Conservation (phyloP, 2,329 filamentous ascomycete species). For the Diaporthe aspalathi region DNA sequence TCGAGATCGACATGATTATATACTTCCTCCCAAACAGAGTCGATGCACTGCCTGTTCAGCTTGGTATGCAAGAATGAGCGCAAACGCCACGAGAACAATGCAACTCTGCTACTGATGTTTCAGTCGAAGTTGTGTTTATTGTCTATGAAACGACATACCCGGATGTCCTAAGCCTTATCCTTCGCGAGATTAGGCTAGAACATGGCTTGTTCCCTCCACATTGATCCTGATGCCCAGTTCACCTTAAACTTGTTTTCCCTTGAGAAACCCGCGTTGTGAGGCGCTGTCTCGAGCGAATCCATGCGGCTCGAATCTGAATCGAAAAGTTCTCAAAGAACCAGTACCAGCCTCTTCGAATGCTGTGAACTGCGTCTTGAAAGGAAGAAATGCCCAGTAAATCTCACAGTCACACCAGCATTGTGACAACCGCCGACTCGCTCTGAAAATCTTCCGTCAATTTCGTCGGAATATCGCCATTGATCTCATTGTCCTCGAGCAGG, state of each 20-base stretch:
- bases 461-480: neutral
- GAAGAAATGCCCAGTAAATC: neutral
- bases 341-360: neutral
- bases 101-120: neutral
- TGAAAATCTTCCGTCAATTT: too few species aligned
- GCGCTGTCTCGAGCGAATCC: neutral
- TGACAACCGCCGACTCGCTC: neutral
- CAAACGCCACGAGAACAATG: neutral
- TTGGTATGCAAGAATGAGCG: too few species aligned
- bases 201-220: too few species aligned
- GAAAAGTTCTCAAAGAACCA: neutral
- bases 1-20: neutral
- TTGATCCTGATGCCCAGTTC: too few species aligned
- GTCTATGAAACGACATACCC: neutral
- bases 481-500: neutral
- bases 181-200: too few species aligned
- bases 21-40: neutral
- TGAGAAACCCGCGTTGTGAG: too few species aligned
- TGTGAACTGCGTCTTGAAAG: neutral
- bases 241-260: too few species aligned
- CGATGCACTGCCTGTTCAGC: too few species aligned
- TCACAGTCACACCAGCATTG: neutral
- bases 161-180: too few species aligned
- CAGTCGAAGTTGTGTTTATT: neutral
- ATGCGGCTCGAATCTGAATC: neutral